Evolutionary conservation across 495 filamentous ascomycete genomes (phyloP).

Genomic region (Neurospora sp.): DNA sequence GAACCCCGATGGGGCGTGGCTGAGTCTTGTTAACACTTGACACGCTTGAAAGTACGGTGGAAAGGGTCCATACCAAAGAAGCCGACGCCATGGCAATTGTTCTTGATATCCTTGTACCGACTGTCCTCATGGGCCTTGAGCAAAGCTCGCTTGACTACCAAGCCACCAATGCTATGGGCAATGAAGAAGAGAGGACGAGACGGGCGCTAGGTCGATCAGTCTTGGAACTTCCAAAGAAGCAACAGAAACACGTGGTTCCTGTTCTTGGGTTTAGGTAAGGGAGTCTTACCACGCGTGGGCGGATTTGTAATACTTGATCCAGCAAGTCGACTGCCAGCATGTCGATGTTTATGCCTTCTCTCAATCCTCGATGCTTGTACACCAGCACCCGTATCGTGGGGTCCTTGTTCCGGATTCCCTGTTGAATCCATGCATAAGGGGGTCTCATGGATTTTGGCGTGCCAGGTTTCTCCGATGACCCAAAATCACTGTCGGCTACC

Average conservation of each 20-base stretch:
- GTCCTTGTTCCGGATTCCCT: constrained; percentile 28
- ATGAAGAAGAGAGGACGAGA: constrained; percentile 52
- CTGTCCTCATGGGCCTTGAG: constrained; percentile 34
- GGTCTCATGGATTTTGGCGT: constrained; percentile 2
- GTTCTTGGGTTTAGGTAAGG: not conserved
- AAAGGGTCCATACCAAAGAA: constrained; percentile 40
- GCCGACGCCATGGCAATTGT: constrained; percentile 50
- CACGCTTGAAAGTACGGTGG: not conserved
- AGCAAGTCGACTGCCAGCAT: constrained; percentile 41
- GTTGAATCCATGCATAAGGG: constrained; percentile 29
- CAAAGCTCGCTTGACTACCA: constrained; percentile 51
- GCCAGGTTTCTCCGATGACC: constrained; percentile 11
- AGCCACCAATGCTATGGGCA: constrained; percentile 55
- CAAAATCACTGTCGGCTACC: constrained; percentile 25
- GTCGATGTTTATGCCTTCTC: constrained; percentile 39
- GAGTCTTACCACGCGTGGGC: constrained; percentile 18
- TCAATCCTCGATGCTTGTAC: constrained; percentile 43
- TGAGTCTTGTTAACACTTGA: constrained; percentile 11
- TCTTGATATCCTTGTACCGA: constrained; percentile 32
- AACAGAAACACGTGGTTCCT: not conserved
- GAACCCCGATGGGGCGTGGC: constrained; percentile 56
- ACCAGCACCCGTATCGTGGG: constrained; percentile 43
- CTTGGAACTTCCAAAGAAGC: not conserved
- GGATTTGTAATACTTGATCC: constrained; percentile 33
- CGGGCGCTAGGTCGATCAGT: constrained; percentile 2